Base-by-base conservation (phyloP, 257 asterid species). In the Nicotiana otophora region DNA sequence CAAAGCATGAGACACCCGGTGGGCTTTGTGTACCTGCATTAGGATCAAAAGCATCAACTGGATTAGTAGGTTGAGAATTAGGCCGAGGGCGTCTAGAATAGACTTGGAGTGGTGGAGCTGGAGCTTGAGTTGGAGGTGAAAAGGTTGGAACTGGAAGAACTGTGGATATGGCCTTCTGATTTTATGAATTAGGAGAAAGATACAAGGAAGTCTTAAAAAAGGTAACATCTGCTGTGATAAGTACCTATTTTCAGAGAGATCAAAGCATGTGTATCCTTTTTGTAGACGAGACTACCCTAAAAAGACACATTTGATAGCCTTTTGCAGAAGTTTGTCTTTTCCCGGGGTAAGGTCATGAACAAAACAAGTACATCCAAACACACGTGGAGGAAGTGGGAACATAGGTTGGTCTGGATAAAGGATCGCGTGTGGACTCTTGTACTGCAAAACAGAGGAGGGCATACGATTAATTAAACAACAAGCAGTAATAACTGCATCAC, bases 201-300 rank as follows among this genome's bases (percentile, higher is more conserved):
- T 55, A 82, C 0, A 63, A 11, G 6, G 58, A 16, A 2, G 48
- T 61, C 42, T 63, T 60, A 5, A 61, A 15, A 10, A 83, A 75
- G 54, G 67, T 76, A 26, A 83, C 82, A 83, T 62, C 46, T 20
- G 77, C 5, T 58, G 63, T 5, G 36, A 15, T 6, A 60, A 75
- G n/a, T 17, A 48, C 15, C 8, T 16, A 7, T 48, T 10, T 7
- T 5, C 1, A 17, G 0, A 42, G 15, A 55, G 78, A 14, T 26
- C 34, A 60, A 15, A 76, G 30, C 78, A 83, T 19, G 65, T 9
- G 20, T 83, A 83, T 1, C 78, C 82, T 10, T 75, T 42, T 64
- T 74, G 75, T n/a, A 12, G n/a, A 7, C 15, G 46, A 6, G 64
- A 55, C 31, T 83, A 74, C 1, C 85, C 55, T 1, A 74, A 7